Percentiles rank a stretch among this genome's conserved stretches.
Conservation (phyloP, 352 stramenopile species). For the Globisporangium paroecandrum region DNA sequence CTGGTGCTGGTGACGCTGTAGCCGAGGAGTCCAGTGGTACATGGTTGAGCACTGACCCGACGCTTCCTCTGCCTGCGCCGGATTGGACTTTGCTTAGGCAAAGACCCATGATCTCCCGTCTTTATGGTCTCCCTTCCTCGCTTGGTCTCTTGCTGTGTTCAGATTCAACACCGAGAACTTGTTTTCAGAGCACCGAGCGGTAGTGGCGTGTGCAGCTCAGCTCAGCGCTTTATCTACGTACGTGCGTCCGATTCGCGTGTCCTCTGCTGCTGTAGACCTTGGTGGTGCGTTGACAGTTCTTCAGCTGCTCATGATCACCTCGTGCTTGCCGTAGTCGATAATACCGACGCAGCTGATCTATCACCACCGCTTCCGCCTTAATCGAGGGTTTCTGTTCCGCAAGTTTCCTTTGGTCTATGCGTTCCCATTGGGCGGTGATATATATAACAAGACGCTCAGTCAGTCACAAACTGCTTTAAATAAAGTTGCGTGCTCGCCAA, state of each 20-base stretch:
- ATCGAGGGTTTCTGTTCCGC: not conserved
- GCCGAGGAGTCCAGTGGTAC: not conserved
- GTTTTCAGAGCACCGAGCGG: not conserved
- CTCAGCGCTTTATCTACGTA: not conserved
- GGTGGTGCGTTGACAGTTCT: not conserved
- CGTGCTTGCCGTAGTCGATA: too few relatives aligned
- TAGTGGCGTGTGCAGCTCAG: not conserved
- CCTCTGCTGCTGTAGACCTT: not conserved
- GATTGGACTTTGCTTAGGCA: conserved; percentile 17
- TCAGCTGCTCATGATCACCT: not conserved
- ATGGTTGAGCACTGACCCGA: not conserved
- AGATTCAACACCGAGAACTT: not conserved
- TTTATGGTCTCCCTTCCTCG: not conserved
- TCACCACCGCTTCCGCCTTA: not conserved
- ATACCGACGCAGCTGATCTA: not conserved
- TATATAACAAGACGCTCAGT: not conserved
- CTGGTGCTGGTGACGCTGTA: not conserved
- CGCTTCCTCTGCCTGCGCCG: not conserved
- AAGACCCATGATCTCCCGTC: conserved; percentile 7
- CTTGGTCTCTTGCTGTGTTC: not conserved
- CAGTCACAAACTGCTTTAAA: not conserved
- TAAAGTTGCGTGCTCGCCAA: not conserved
- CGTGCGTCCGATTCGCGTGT: too few relatives aligned
- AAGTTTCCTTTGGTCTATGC: not conserved
- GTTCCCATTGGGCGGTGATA: not conserved